phyloP scores from a whole-genome alignment of 2,329 filamentous ascomycete species.

The Aureobasidium uvarum region DNA sequence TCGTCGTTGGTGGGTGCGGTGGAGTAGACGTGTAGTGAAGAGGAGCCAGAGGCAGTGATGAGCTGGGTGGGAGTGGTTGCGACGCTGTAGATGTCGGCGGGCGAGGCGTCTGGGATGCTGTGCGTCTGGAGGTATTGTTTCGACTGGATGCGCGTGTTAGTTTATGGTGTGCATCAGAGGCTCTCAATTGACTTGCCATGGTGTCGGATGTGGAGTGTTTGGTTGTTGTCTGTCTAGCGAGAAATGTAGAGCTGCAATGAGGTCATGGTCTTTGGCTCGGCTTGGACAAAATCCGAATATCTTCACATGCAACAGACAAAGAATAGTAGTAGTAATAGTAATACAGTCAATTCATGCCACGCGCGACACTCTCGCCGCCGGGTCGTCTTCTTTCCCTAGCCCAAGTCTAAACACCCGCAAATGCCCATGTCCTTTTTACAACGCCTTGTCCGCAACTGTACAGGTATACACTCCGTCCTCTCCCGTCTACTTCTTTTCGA shows the following conservation, averaged over 20 bases:
- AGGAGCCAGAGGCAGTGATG: slow-evolving; percentile 81
- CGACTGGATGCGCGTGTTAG: slow-evolving; percentile 58
- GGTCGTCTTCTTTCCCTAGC: neutral
- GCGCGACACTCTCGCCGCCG: neutral
- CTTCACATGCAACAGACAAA: slow-evolving; percentile 1
- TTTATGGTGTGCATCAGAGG: neutral
- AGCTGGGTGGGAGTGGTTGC: slow-evolving; percentile 49
- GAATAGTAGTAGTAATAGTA: slow-evolving; percentile 6
- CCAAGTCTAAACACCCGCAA: slow-evolving; percentile 22
- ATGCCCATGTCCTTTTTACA: slow-evolving; percentile 22
- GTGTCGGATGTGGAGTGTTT: neutral
- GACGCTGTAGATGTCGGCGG: slow-evolving; percentile 41
- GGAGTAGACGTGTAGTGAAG: slow-evolving; percentile 75
- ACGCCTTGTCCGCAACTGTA: slow-evolving; percentile 21
- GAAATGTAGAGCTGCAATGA: slow-evolving; percentile 20
- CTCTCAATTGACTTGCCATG: slow-evolving; percentile 16
- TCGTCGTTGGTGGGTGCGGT: slow-evolving; percentile 45
- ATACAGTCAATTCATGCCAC: slow-evolving; percentile 15
- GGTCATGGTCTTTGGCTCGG: neutral
- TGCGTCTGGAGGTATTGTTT: slow-evolving; percentile 97
- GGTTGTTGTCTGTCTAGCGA: neutral
- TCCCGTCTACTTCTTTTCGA: neutral
- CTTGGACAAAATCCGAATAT: neutral
- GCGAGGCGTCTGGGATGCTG: slow-evolving; percentile 68
- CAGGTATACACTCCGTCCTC: neutral